Base-by-base conservation (phyloP, 2,329 filamentous ascomycete species). In the Cladophialophora immunda region DNA sequence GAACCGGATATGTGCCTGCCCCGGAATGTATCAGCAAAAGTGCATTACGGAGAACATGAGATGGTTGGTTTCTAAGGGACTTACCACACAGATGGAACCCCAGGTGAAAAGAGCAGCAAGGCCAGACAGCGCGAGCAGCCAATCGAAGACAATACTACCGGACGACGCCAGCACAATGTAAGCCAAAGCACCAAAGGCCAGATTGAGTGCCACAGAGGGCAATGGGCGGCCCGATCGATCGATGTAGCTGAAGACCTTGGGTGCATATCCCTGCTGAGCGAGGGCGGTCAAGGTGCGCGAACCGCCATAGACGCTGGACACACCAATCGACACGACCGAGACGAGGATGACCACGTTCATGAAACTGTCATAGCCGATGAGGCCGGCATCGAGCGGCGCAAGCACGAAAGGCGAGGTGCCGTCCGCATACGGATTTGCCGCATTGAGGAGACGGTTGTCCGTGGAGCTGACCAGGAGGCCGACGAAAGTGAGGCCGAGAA, bases 1-100 rank as follows among this genome's bases (percentile, higher is more conserved):
- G 86, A 97, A 97, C 64, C 93, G 92, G 75, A 97, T 96, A 79
- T 97, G 94, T 27, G 90, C 78, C 50, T 56, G 30, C 19, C 2
- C 8, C 45, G 3, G 2, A 27, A 53, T n/a, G 1, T 25, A n/a
- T 15, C 41, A 32, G 22, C 34, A 30, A 66, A 93, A 0, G 94
- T 94, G 75, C 1, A 50, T 22, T 13, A 13, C 30, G 9, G 15
- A 53, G 22, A 5, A 25, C 22, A 22, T n/a, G 29, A 29, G 17
- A 41, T 6, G 27, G n/a, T 3, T 5, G 17, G 11, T 25, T 17
- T 27, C 15, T 17, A 5, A 15, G 29, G 41, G 3, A 54, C 58
- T 61, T 36, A 61, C 58, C 15, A 81, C 66, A 38, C 87, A 89
- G 72, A 90, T 89, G 50, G 86, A 88, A 22, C 83, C 87, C 88